Conservation (phyloP, 2,329 filamentous ascomycete genomes). For the Penicillium thymicola region DNA sequence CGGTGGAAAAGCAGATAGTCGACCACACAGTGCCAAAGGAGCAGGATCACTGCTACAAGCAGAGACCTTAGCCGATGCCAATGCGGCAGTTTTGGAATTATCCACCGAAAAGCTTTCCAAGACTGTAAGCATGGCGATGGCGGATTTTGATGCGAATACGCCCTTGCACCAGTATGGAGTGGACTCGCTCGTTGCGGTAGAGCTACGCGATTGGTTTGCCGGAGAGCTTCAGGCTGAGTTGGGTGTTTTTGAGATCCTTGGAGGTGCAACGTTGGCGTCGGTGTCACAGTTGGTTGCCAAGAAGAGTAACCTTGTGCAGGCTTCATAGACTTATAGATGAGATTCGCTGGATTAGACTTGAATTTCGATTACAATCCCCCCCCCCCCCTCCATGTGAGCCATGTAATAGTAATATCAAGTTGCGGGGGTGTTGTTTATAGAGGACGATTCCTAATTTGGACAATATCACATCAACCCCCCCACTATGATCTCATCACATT, state of each 20-base stretch:
- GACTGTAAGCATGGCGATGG: constrained; percentile 31
- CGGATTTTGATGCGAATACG: constrained; percentile 30
- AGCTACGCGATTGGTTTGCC: constrained; percentile 43
- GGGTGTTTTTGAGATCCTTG: constrained; percentile 40
- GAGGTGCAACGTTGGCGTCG: constrained; percentile 23
- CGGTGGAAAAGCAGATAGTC: not conserved
- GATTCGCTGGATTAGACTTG: not conserved
- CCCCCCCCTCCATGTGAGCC: too few relatives aligned
- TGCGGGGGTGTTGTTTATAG: not conserved
- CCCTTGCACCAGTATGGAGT: constrained; percentile 36
- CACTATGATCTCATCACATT: not conserved
- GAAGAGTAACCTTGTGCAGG: not conserved
- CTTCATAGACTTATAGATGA: not conserved
- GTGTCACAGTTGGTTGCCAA: not conserved
- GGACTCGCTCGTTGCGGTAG: constrained; percentile 46
- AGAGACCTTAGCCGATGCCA: not conserved
- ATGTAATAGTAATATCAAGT: not conserved
- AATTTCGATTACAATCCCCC: not conserved
- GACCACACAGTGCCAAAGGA: not conserved
- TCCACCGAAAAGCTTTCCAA: constrained; percentile 32
- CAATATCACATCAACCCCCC: not conserved
- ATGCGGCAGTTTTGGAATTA: constrained; percentile 18
- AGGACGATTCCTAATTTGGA: not conserved
- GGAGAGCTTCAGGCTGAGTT: constrained; percentile 33
- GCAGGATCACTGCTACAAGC: not conserved